Percentiles rank a stretch among this genome's conserved stretches.
Evolutionary conservation across 192 early-diverging fungal species (phyloP).

Genomic region (Helicostylum pulchrum): DNA sequence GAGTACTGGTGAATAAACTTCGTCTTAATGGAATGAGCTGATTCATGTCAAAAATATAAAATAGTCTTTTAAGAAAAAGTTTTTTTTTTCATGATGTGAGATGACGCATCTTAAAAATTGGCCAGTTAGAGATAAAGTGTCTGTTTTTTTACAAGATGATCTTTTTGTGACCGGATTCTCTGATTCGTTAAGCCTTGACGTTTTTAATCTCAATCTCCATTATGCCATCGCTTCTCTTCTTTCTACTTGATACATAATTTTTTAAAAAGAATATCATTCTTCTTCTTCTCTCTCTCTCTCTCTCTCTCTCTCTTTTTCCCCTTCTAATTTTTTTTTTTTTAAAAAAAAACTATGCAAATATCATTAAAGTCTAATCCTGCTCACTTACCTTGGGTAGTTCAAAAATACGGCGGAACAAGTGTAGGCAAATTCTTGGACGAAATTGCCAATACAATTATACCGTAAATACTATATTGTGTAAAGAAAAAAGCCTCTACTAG

Average conservation of each 20-base stretch:
- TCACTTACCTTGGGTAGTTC: slow-evolving; percentile 50
- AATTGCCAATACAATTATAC: slow-evolving; percentile 66
- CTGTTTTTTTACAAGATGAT: background rate
- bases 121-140: background rate
- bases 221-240: background rate
- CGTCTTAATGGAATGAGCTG: background rate
- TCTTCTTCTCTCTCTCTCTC: background rate
- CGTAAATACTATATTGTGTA: slow-evolving; percentile 48
- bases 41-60: too few species aligned
- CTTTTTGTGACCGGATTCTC: background rate
- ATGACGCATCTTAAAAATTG: background rate
- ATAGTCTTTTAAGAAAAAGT: too few species aligned
- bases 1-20: background rate
- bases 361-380: slow-evolving; percentile 3
- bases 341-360: background rate
- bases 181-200: background rate
- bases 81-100: too few species aligned
- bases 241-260: too few species aligned
- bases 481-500: background rate
- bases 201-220: slow-evolving; percentile 2
- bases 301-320: background rate
- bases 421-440: slow-evolving; percentile 72
- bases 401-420: slow-evolving; percentile 90
- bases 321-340: slow-evolving; percentile 2
- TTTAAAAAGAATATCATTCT: background rate